Evolutionary conservation across 495 filamentous ascomycete genomes (phyloP).

Genomic region (Cercophora samala): DNA sequence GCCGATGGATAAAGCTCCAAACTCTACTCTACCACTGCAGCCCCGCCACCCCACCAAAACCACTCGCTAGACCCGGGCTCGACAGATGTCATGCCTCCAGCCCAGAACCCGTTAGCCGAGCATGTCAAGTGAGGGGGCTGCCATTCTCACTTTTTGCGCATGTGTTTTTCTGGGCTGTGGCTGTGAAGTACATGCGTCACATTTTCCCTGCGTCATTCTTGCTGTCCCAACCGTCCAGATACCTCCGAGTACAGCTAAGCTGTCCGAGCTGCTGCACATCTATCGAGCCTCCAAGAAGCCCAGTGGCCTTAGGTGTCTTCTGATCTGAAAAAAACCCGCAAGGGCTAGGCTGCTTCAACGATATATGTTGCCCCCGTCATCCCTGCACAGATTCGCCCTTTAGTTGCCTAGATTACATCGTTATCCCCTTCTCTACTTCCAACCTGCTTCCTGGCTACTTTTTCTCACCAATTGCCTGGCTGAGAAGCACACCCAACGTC

Average conservation of each 20-base stretch:
- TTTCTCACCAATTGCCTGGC: not conserved
- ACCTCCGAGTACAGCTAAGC: not conserved
- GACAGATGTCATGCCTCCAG: conserved; percentile 27
- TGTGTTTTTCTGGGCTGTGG: conserved; percentile 13
- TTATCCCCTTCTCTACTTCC: not conserved
- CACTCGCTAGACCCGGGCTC: conserved; percentile 15
- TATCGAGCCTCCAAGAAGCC: not conserved
- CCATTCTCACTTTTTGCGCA: not conserved
- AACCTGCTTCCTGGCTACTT: not conserved
- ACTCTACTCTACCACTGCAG: conserved; percentile 15
- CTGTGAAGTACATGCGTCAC: conserved; percentile 19
- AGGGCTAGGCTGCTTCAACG: conserved; percentile 7
- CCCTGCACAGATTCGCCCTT: not conserved
- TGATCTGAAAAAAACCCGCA: conserved; percentile 21
- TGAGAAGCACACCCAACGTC: conserved; percentile 20
- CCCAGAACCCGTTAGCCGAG: conserved; percentile 20
- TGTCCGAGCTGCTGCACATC: not conserved
- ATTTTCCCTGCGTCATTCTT: conserved; percentile 18
- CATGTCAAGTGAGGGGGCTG: conserved; percentile 6
- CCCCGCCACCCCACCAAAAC: conserved; percentile 34
- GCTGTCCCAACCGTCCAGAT: not conserved
- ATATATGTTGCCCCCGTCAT: not conserved
- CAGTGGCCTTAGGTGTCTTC: not conserved
- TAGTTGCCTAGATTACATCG: not conserved
- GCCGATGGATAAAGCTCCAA: conserved; percentile 11